Conservation (phyloP, 2,329 filamentous ascomycete species). For the Alternaria infectoria region DNA sequence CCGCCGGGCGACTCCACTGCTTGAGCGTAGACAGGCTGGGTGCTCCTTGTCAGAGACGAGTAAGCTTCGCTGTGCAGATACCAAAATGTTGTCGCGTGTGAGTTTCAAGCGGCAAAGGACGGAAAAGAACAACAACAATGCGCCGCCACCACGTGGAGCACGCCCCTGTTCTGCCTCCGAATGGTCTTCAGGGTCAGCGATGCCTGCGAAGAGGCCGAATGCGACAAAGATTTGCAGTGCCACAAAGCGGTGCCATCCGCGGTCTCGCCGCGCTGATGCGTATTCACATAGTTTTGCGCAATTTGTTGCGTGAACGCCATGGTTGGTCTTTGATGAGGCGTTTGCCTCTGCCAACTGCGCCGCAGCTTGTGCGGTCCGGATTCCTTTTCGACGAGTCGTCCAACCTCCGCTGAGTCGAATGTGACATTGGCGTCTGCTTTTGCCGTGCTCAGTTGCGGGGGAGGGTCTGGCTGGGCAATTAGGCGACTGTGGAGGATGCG, state of each 20-base stretch:
- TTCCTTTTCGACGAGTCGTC: slow-evolving; percentile 3
- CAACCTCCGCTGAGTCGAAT: neutral
- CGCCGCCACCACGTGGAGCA: slow-evolving; percentile 29
- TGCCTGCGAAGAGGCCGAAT: slow-evolving; percentile 23
- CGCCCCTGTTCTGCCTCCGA: slow-evolving; percentile 1
- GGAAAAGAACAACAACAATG: slow-evolving; percentile 8
- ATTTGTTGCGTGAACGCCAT: slow-evolving; percentile 4
- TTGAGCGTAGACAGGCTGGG: neutral
- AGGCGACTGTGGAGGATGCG: slow-evolving; percentile 29
- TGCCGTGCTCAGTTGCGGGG: slow-evolving; percentile 20
- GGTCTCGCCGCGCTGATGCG: slow-evolving; percentile 9
- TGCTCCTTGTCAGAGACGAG: neutral
- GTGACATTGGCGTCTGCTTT: slow-evolving; percentile 8
- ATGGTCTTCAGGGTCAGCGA: slow-evolving; percentile 9
- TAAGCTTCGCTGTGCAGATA: neutral
- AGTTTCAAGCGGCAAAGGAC: slow-evolving; percentile 15
- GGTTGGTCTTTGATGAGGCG: slow-evolving; percentile 8
- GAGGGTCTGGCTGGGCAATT: slow-evolving; percentile 9
- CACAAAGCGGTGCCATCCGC: slow-evolving; percentile 23
- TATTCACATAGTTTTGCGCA: slow-evolving; percentile 12
- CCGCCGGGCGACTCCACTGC: neutral
- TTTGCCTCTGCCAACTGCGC: slow-evolving; percentile 3
- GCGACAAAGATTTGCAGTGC: slow-evolving; percentile 19
- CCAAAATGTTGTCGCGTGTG: slow-evolving; percentile 19
- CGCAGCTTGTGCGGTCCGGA: slow-evolving; percentile 10